Evolutionary conservation across 805 yeast genomes (phyloP), one percentile per base, ranked within the genome.

Genomic region (Kregervanrija fluxuum): DNA sequence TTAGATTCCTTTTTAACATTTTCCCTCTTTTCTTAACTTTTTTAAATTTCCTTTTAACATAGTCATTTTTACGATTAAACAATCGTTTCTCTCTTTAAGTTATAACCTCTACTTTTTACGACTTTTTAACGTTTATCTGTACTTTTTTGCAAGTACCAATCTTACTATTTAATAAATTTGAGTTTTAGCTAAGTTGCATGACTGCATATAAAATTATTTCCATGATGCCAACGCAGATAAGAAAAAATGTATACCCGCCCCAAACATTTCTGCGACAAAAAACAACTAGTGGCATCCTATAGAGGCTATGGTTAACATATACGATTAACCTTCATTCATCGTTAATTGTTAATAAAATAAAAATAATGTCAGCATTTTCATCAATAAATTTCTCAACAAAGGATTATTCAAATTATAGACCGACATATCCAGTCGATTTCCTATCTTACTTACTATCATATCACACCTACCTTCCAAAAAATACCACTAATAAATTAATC

Each of bases 351-450:
- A 13, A n/a, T 8, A 15, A 13, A 13, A 3, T 10, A 34, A 5
- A 34, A 34, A 38, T 9, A 13, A 85, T 85, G 91, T 66, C 90
- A 0, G 74, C 85, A 1, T 85, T 78, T 57, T 69, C 86, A 1
- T 74, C 73, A 4, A 44, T 61, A 3, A 59, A 66, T 13, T 85
- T 80, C 58, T 64, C 76, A 43, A 70, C 86, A 1, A 54, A 65
- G 5, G 65, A 64, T 17, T 87, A 87, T 61, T 66, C 71, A 30
- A 57, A 64, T 32, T 77, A 77, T 46, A 66, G 96, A 41, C 95
- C 95, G 1, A 62, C 73, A 0, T 87, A 87, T 52, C 86, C 89
- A 0, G 54, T 53, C 4, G 50, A 57, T 4, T 71, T 83, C 43
- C 81, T 71, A 54, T 22, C 28, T 22, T 22, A 22, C 8, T 8